Base-by-base conservation (phyloP, 2,329 filamentous ascomycete genomes). In the Trichoderma atrobrunneum region DNA sequence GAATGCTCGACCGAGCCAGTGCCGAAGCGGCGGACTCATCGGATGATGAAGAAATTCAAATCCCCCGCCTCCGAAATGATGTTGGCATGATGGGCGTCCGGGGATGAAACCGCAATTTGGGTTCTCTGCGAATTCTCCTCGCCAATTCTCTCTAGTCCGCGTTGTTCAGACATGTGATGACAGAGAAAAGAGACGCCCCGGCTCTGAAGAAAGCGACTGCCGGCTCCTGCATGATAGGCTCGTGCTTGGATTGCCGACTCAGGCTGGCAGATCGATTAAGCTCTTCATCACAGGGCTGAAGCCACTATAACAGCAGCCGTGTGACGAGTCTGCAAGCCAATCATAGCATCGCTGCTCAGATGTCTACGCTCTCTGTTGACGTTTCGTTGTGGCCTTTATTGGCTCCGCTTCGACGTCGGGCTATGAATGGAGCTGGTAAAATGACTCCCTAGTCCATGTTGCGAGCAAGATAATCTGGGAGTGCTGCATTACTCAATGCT, bases 21-120 rank as follows among this genome's bases (percentile, higher is more conserved):
- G 85, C 84, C 3, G 85, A 85, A 28, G 82, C 80, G 36, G 81
- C 81, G n/a, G 86, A 86, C 70, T 88, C 87, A 21, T 88, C 88
- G 59, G 88, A 88, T 18, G 88, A 89, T 34, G 85, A 85, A 36
- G 87, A 89, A 76, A 90, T 90, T 70, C 80, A 84, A 65, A 80
- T 89, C 7, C 86, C 86, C 0, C 74, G 75, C 67, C 78, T 75
- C 56, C 78, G 73, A 70, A 78, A 76, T 54, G 78, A 78, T 68
- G 74, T 78, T 1, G 74, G 78, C 34, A 76, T 77, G 56, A 79
- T 80, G 78, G 79, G 75, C 32, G 76, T 73, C n/a, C 43, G 72
- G 4, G 72, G 72, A 4, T 73, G 72, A 73, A 54, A 14, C 16
- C 24, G 32, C 30, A n/a, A 16, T 6, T 32, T 2, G 12, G 16